phyloP scores from a whole-genome alignment of 129 eudicot genomes.

The Chrysanthemum makinoi region DNA sequence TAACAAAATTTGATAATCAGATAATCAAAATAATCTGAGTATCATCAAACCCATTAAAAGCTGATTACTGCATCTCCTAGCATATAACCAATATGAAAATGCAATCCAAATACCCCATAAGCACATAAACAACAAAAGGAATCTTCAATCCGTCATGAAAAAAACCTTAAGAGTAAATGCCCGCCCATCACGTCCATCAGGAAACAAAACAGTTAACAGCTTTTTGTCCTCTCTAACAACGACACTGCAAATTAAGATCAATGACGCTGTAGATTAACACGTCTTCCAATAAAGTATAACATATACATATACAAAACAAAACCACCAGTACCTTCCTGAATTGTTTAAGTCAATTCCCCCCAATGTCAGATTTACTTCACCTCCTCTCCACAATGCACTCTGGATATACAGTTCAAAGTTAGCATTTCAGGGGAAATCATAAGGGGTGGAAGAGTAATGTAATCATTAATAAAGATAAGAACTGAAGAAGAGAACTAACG shows the following conservation, averaged over 20 bases:
- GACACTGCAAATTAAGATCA: constrained; percentile 59
- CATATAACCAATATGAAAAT: too few species aligned
- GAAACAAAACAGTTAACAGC: constrained; percentile 83
- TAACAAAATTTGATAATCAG: too few species aligned
- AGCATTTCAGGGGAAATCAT: neutral
- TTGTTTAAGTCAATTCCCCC: constrained; percentile 98
- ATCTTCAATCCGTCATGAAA: constrained; percentile 1
- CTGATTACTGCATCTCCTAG: too few species aligned
- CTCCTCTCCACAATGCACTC: constrained; percentile 92
- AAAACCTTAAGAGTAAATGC: constrained; percentile 93
- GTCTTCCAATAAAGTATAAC: constrained; percentile 7
- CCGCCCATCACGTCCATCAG: constrained; percentile 98
- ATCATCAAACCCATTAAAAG: too few species aligned
- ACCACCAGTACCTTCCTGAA: constrained; percentile 78
- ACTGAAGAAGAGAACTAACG: constrained; percentile 46
- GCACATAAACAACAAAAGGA: neutral
- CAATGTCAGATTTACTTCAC: constrained; percentile 89
- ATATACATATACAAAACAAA: constrained; percentile 11
- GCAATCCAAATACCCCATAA: neutral
- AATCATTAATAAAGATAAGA: constrained; percentile 3
- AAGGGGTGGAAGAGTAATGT: neutral
- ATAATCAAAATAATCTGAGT: too few species aligned
- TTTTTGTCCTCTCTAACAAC: constrained; percentile 97
- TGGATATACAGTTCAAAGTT: constrained; percentile 35
- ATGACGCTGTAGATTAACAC: constrained; percentile 5